Conservation (phyloP, 305 asterid species). For the Fraxinus baroniana region DNA sequence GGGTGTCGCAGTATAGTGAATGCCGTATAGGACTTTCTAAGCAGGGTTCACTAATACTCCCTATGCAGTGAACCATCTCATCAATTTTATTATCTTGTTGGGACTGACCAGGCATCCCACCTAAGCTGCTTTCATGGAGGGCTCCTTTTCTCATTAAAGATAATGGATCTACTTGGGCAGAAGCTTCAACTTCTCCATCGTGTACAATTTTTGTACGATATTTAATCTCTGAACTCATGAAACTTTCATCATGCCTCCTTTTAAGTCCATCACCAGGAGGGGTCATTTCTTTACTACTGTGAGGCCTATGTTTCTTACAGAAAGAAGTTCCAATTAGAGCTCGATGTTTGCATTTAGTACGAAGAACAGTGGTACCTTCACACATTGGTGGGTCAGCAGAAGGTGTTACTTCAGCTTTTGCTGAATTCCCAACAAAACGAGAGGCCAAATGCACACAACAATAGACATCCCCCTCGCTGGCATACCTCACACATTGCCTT, state of each 20-base stretch:
- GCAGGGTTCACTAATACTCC: constrained; percentile 59
- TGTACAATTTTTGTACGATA: constrained; percentile 39
- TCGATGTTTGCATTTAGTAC: constrained; percentile 94
- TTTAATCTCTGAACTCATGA: constrained; percentile 30
- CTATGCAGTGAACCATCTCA: constrained; percentile 64
- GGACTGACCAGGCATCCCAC: constrained; percentile 40
- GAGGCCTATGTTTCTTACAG: constrained; percentile 95
- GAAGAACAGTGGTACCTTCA: constrained; percentile 96
- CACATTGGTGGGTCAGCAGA: constrained; percentile 74
- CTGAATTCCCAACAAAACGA: constrained; percentile 55
- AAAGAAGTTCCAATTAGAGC: constrained; percentile 76
- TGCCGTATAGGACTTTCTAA: constrained; percentile 70
- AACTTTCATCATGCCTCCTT: constrained; percentile 57
- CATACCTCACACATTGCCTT: constrained; percentile 94
- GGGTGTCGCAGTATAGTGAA: constrained; percentile 85
- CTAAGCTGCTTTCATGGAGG: constrained; percentile 33
- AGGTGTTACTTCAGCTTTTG: constrained; percentile 51
- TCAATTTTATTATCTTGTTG: constrained; percentile 33
- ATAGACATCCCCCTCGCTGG: constrained; percentile 85
- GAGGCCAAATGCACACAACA: constrained; percentile 93
- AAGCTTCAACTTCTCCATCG: constrained; percentile 40
- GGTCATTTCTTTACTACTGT: constrained; percentile 39
- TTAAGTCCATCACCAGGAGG: constrained; percentile 55
- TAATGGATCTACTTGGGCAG: constrained; percentile 44
- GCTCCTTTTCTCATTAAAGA: constrained; percentile 40